These are phyloP conservation scores for Dioszegia hungarica DNA, from an alignment of 768 basidiomycete species.

Conservation along the genomic window DNA sequence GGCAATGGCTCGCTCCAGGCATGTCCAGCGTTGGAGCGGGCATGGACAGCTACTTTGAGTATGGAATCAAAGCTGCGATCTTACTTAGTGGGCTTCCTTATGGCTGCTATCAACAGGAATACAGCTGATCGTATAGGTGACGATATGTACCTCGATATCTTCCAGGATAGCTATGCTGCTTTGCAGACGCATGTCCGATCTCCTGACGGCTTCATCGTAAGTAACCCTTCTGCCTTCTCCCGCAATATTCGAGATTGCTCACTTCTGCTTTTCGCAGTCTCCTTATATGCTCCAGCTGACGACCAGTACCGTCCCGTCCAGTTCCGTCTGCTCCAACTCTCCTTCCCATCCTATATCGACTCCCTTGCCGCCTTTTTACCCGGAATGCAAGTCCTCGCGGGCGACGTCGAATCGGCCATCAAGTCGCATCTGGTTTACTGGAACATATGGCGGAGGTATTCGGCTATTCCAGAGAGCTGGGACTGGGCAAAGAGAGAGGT, in stretches of 20 bases:
- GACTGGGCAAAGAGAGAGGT: conserved; percentile 60
- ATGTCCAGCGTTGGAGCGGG: conserved; percentile 84
- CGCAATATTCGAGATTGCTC: too few relatives aligned
- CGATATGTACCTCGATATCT: conserved; percentile 72
- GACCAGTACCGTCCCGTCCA: conserved; percentile 78
- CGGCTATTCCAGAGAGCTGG: conserved; percentile 88
- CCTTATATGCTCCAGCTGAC: conserved; percentile 5
- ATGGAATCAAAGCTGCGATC: conserved; percentile 43
- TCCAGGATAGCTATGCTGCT: conserved; percentile 74
- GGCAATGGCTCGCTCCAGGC: conserved; percentile 72
- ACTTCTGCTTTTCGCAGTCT: too few relatives aligned
- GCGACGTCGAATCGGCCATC: conserved; percentile 80
- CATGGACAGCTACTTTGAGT: conserved; percentile 89
- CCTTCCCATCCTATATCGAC: conserved; percentile 71
- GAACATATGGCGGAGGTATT: conserved; percentile 83
- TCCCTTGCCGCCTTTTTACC: conserved; percentile 96
- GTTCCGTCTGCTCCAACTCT: conserved; percentile 68
- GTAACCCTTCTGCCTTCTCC: too few relatives aligned
- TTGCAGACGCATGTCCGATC: conserved; percentile 81
- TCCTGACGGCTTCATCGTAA: conserved; percentile 81
- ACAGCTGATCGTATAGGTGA: conserved; percentile 56
- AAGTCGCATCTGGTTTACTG: conserved; percentile 89
- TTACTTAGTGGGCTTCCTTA: conserved; percentile 27
- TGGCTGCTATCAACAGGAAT: neutral
- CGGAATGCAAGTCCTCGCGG: conserved; percentile 65